Evolutionary conservation across 2,329 filamentous ascomycete genomes (phyloP), one percentile per base, ranked within the genome.

Genomic region (Colletotrichum eremochloae): DNA sequence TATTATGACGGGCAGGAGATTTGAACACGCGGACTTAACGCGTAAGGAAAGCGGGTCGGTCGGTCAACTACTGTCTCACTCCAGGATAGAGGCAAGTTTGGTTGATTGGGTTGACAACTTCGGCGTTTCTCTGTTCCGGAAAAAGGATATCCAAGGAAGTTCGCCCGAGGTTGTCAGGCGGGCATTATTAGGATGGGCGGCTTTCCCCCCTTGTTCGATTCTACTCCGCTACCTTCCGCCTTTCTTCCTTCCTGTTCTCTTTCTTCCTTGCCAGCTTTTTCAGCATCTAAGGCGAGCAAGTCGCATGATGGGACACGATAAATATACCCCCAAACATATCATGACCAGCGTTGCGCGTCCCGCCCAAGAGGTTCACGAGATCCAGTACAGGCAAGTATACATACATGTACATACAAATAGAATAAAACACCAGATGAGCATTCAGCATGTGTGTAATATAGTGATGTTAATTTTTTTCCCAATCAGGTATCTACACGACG

Each of bases 261-360:
- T 48, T 52, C 38, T 63, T 63, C 24, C 42, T 46, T 53, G 5
- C 31, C 29, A 64, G 55, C 53, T 56, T 58, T 40, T 20, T 31
- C 36, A 38, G 60, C 48, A 53, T 42, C 29, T 11, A 33, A 60
- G 57, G 66, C 42, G 36, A 64, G 46, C 38, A 24, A 62, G 63
- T 61, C 53, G 55, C 60, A 61, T 48, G 46, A 64, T 61, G 69
- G 69, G 66, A 69, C 55, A 72, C 60, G 60, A 72, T 42, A 53
- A 72, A 72, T 72, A 72, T 72, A 72, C 69, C 69, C 69, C 55
- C 11, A 72, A 29, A 72, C 24, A 72, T 50, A 61, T 72, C 55
- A 69, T 72, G 66, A 72, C 46, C 56, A 72, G 66, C 68, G 52
- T 60, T 55, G 18, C 48, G 50, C 40, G 24, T 64, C 62, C 52